A percentile compares a stretch with the other conserved stretches of the same genome.
These are phyloP conservation scores for Lactarius tabidus DNA, from an alignment of 768 basidiomycete genomes.

Conservation along the genomic window DNA sequence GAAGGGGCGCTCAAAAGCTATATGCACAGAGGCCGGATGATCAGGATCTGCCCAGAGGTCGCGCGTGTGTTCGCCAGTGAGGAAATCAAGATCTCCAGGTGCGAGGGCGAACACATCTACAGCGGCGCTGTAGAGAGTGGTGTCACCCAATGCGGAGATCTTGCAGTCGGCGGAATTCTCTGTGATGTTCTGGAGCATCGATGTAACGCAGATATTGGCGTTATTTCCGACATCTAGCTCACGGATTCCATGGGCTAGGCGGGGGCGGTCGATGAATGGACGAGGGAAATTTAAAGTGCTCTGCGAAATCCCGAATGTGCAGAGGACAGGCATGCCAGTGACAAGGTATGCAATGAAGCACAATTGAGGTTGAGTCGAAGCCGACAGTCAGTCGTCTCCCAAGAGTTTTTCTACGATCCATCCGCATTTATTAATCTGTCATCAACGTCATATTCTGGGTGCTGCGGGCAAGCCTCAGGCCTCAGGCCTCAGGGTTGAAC, in stretches of 20 bases:
- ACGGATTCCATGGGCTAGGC: not conserved
- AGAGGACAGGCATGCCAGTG: not conserved
- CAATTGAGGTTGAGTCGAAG: not conserved
- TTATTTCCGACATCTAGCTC: not conserved
- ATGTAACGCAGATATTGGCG: not conserved
- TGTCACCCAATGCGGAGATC: not conserved
- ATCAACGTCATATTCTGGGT: not conserved
- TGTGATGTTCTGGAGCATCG: not conserved
- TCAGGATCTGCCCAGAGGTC: not conserved
- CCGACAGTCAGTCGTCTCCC: not conserved
- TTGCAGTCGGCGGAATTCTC: not conserved
- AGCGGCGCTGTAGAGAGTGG: not conserved
- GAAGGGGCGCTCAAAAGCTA: not conserved
- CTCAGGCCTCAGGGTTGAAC: no score
- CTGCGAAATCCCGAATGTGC: not conserved
- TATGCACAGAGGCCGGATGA: not conserved
- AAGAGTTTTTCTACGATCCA: not conserved
- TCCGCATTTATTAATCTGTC: not conserved
- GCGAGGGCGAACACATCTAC: not conserved
- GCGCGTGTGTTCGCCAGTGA: not conserved
- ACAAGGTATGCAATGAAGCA: not conserved
- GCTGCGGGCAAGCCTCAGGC: no score
- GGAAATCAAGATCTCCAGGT: not conserved
- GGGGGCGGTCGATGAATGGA: not conserved
- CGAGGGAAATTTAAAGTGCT: not conserved